Percentiles rank a stretch among this genome's conserved stretches.
phyloP scores from a whole-genome alignment of 1,284 basidiomycete genomes.

The Apiotrichum porosum region DNA sequence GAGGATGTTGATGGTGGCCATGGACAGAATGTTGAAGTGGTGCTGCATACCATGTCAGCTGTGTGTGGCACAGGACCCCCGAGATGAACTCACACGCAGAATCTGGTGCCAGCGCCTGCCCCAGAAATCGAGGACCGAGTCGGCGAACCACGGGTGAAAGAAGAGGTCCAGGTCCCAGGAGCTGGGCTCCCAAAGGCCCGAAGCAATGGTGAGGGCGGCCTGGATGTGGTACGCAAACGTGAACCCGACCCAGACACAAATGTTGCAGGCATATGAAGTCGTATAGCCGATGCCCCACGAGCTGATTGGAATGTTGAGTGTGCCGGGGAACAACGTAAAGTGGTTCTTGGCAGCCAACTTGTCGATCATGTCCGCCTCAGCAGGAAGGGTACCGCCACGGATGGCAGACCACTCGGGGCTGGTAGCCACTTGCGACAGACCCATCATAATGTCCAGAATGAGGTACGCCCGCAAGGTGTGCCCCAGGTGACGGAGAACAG shows the following conservation, averaged over 20 bases:
- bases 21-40: slow-evolving; percentile 32
- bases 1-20: slow-evolving; percentile 20
- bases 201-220: slow-evolving; percentile 18
- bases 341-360: too few species aligned
- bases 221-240: slow-evolving; percentile 26
- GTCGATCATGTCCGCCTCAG: too few species aligned
- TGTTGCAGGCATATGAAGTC: too few species aligned
- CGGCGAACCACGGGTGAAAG: slow-evolving; percentile 27
- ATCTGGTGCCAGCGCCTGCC: slow-evolving; percentile 43
- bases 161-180: slow-evolving; percentile 39
- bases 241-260: slow-evolving; percentile 23
- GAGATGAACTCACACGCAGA: neutral
- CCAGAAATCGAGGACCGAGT: slow-evolving; percentile 42
- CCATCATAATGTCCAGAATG: too few species aligned
- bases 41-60: slow-evolving; percentile 21
- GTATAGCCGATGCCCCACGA: too few species aligned
- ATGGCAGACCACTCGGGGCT: too few species aligned
- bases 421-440: too few species aligned
- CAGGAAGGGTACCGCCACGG: too few species aligned
- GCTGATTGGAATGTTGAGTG: too few species aligned
- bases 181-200: slow-evolving; percentile 25
- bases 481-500: too few species aligned
- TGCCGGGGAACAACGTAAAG: too few species aligned
- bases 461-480: too few species aligned
- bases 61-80: neutral